phyloP scores from a whole-genome alignment of 2,329 filamentous ascomycete species.

The Neurospora sp. region DNA sequence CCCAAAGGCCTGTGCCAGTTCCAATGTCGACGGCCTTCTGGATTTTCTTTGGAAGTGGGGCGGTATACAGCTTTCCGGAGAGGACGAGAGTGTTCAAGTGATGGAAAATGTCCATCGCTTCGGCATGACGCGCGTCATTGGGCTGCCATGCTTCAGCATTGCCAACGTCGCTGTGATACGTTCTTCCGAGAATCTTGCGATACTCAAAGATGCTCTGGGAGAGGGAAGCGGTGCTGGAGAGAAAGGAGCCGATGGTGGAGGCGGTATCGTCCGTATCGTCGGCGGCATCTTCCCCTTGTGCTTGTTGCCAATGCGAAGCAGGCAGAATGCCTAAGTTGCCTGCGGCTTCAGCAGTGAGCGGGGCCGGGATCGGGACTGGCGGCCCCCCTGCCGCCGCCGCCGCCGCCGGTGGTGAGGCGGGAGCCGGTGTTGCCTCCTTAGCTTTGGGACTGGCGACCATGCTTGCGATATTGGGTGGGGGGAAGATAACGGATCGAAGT shows the following conservation, averaged over 20 bases:
- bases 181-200: conserved; percentile 9
- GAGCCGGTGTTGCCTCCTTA: neutral
- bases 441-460: neutral
- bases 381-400: neutral
- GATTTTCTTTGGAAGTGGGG: conserved; percentile 5
- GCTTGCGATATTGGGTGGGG: neutral
- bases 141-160: conserved; percentile 5
- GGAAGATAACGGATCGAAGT: neutral
- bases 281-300: neutral
- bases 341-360: neutral
- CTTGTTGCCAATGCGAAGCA: conserved; percentile 4
- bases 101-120: conserved; percentile 26
- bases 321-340: conserved; percentile 3
- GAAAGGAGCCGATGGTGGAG: neutral
- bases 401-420: neutral
- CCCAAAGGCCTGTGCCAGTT: neutral
- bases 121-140: conserved; percentile 7
- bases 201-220: conserved; percentile 11
- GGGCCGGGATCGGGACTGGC: neutral
- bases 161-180: conserved; percentile 8
- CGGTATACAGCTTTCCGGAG: conserved; percentile 23
- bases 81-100: conserved; percentile 22
- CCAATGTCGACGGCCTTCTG: neutral
- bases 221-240: conserved; percentile 8
- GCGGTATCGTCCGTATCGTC: neutral